Evolutionary conservation across 805 yeast genomes (phyloP), one percentile per base, ranked within the genome.

Genomic region (Candida gorgasii): DNA sequence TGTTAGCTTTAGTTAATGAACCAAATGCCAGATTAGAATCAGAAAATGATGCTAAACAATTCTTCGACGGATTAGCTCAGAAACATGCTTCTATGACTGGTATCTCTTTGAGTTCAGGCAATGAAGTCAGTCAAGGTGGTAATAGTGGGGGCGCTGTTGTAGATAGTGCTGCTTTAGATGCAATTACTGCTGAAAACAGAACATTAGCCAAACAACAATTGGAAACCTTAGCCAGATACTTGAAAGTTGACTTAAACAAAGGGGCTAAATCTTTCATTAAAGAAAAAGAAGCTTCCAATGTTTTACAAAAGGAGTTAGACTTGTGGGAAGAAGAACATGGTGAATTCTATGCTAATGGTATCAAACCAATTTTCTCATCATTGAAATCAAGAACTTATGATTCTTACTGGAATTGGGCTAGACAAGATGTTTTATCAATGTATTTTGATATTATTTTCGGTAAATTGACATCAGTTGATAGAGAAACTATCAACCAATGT

Each of bases 381-480:
- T 78, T 86, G 70, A 93, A 93, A 75, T 96, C 97, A 20, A 86
- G 99, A 74, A 82, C 85, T 42, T 93, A 92, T 67, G 98, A 93
- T 69, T 89, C 97, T 16, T 89, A 90, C 69, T 93, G 99, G 99
- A 95, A 95, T 69, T 93, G 99, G 99, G 97, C 98, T 36, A 87
- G 97, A 69, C 99, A 93, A 75, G 96, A 93, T 64, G 86, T 93
- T 47, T 73, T 93, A 55, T 80, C 89, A 38, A 84, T 93, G 88
- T 93, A 87, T 72, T 93, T 80, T 63, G 97, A 93, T 68, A 89
- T 93, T 58, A 89, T 93, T 55, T 95, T 93, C 66, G 99, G 99
- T 65, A 84, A 87, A 51, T 78, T 86, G 50, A 81, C 89, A 48
- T 84, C 88, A 46, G 86, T 93, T 52, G 98, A 93, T 67, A 82